Evolutionary conservation across 176 grass and related monocot genomes (phyloP), one percentile per base, ranked within the genome.

Genomic region (Juncus inflexus): DNA sequence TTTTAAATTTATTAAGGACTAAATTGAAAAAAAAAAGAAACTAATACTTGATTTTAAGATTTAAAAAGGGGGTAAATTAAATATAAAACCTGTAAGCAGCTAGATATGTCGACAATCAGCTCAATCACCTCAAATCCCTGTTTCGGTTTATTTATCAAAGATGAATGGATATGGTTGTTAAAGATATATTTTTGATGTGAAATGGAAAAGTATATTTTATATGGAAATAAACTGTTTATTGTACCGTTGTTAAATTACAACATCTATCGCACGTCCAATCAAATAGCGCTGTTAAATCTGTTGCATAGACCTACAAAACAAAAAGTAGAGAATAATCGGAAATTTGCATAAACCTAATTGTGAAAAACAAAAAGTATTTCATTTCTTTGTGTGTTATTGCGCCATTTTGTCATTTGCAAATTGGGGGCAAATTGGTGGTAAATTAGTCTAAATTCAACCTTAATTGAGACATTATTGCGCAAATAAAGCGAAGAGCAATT

Each of bases 191-290:
- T 70, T 13, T 52, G 71, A 73, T 2, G 38, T 12, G 50, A 52
- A 35, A 52, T 70, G 53, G 6, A 15, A 74, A 64, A 50, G 16
- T 65, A 35, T 7, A 68, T 43, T 65, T 41, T 61, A 9, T 54
- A 38, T 37, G 12, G 49, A 43, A 13, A 41, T 5, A 41, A 3
- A 9, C 58, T 14, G 63, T 2, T 75, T 36, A 67, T 65, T 60
- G 42, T 79, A 96, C 92, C 77, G 16, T 73, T 59, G 82, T 96
- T 59, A 96, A 64, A 59, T 83, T 88, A 71, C 85, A 86, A 74
- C 92, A 96, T 81, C 87, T 86, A 43, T 84, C 67, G 73, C 92
- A 96, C n/a, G 84, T 96, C 85, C 90, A 86, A 28, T 74, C 54
- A 74, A 81, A 87, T 61, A 88, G 67, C 28, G 75, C 75, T 12